These are phyloP conservation scores for Jatropha multifida DNA, from an alignment of 441 rosid genomes.

Conservation along the genomic window DNA sequence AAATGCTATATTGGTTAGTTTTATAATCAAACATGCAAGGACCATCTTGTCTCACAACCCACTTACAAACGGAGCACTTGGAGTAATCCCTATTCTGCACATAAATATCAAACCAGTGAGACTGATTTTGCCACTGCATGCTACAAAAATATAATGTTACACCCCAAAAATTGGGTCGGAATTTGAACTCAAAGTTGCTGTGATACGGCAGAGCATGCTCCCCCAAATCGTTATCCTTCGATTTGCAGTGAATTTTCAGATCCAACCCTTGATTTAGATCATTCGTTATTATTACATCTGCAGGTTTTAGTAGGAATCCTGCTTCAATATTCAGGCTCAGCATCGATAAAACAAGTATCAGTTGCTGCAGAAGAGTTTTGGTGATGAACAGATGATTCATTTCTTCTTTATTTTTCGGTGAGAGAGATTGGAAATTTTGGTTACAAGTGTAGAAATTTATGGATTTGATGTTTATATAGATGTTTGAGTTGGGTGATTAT, in stretches of 20 bases:
- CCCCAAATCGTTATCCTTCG: neutral
- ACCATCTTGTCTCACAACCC: neutral
- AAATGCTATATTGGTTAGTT: neutral
- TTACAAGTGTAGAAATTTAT: too few relatives aligned
- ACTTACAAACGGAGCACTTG: neutral
- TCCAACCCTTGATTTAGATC: neutral
- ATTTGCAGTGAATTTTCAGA: conserved; percentile 6
- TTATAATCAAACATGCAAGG: conserved; percentile 12
- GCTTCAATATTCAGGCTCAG: neutral
- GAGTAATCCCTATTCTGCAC: neutral
- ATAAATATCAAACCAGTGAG: conserved; percentile 4
- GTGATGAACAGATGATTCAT: neutral
- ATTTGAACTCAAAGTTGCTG: neutral
- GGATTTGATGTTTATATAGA: too few relatives aligned
- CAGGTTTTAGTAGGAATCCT: neutral
- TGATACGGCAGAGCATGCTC: neutral
- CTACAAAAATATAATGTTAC: neutral
- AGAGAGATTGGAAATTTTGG: neutral
- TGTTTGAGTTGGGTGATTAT: too few relatives aligned
- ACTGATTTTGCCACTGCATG: neutral
- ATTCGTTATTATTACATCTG: conserved; percentile 4
- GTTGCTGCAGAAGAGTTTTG: neutral
- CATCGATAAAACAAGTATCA: neutral
- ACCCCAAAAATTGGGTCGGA: conserved; percentile 3
- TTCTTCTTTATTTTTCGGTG: neutral